A percentile compares a stretch with the other conserved stretches of the same genome.
These are phyloP conservation scores for Alternaria sp. DNA, from an alignment of 2,329 filamentous ascomycete species.

Conservation along the genomic window DNA sequence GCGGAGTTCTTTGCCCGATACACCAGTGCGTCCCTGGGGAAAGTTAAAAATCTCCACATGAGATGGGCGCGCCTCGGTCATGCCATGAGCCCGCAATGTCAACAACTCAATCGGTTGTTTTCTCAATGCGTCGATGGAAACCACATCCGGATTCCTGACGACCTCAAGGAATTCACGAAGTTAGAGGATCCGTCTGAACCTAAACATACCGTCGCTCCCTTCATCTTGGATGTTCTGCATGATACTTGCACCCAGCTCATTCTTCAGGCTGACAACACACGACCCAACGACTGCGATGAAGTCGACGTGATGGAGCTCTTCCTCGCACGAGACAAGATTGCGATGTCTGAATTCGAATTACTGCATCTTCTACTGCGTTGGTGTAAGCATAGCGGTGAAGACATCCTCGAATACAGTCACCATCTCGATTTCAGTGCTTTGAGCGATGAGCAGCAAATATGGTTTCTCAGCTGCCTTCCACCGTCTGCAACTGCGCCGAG, in stretches of 20 bases:
- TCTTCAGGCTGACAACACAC: neutral
- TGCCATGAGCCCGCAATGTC: slow-evolving; percentile 49
- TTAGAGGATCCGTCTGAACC: slow-evolving; percentile 31
- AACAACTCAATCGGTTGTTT: slow-evolving; percentile 52
- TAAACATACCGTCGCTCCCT: slow-evolving; percentile 24
- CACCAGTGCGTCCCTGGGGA: slow-evolving; percentile 48
- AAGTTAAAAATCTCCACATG: slow-evolving; percentile 52
- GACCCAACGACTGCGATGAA: slow-evolving; percentile 18
- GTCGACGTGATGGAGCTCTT: slow-evolving; percentile 42
- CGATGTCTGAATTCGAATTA: slow-evolving; percentile 50
- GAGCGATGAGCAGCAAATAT: slow-evolving; percentile 46
- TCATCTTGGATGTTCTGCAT: slow-evolving; percentile 51
- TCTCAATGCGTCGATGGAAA: slow-evolving; percentile 54
- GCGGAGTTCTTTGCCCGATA: slow-evolving; percentile 52
- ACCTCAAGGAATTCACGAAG: slow-evolving; percentile 31
- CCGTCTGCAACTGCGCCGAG: slow-evolving; percentile 26
- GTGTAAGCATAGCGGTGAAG: slow-evolving; percentile 40
- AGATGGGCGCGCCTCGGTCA: slow-evolving; percentile 50
- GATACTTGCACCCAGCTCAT: slow-evolving; percentile 29
- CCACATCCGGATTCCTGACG: slow-evolving; percentile 45
- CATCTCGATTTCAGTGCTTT: slow-evolving; percentile 23
- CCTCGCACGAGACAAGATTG: slow-evolving; percentile 43
- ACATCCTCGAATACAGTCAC: slow-evolving; percentile 31
- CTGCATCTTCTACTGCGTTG: slow-evolving; percentile 43
- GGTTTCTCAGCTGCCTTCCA: slow-evolving; percentile 46